Evolutionary conservation across 495 filamentous ascomycete species (phyloP).

Genomic region (Glonium stellatum): DNA sequence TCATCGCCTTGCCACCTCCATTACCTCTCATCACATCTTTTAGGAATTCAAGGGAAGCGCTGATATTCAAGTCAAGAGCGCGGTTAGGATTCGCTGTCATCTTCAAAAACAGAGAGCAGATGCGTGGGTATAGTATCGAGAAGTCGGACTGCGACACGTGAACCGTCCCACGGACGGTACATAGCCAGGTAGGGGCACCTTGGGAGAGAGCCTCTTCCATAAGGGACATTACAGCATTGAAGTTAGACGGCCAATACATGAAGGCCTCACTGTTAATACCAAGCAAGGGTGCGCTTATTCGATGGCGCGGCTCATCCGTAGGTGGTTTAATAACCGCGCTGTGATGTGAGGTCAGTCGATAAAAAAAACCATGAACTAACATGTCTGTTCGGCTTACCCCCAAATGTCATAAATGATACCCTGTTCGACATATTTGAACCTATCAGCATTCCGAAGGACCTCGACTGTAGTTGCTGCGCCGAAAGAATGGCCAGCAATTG

Average conservation of each 20-base stretch:
- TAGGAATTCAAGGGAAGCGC: slow-evolving; percentile 45
- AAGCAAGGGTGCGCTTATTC: slow-evolving; percentile 45
- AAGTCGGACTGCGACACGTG: slow-evolving; percentile 55
- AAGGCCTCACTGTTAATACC: slow-evolving; percentile 57
- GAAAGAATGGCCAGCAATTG: slow-evolving; percentile 37
- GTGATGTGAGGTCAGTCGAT: neutral
- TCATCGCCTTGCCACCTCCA: slow-evolving; percentile 32
- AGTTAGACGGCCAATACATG: slow-evolving; percentile 55
- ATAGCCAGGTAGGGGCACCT: slow-evolving; percentile 47
- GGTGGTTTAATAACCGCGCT: slow-evolving; percentile 30
- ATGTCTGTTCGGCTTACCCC: slow-evolving; percentile 41
- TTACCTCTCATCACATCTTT: slow-evolving; percentile 35
- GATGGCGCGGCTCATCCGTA: slow-evolving; percentile 32
- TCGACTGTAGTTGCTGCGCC: slow-evolving; percentile 37
- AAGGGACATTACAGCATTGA: slow-evolving; percentile 43
- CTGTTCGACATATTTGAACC: slow-evolving; percentile 47
- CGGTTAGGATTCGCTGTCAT: slow-evolving; percentile 49
- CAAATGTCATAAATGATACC: slow-evolving; percentile 56
- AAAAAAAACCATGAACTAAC: neutral
- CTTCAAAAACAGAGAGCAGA: slow-evolving; percentile 50
- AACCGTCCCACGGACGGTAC: slow-evolving; percentile 53
- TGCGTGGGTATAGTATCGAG: slow-evolving; percentile 50
- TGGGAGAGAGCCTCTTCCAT: slow-evolving; percentile 45
- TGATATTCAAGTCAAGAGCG: slow-evolving; percentile 52
- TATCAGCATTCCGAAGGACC: slow-evolving; percentile 41